These are phyloP conservation scores for Ascomycota sp. DNA, from an alignment of 2,329 filamentous ascomycete genomes.

Conservation along the genomic window DNA sequence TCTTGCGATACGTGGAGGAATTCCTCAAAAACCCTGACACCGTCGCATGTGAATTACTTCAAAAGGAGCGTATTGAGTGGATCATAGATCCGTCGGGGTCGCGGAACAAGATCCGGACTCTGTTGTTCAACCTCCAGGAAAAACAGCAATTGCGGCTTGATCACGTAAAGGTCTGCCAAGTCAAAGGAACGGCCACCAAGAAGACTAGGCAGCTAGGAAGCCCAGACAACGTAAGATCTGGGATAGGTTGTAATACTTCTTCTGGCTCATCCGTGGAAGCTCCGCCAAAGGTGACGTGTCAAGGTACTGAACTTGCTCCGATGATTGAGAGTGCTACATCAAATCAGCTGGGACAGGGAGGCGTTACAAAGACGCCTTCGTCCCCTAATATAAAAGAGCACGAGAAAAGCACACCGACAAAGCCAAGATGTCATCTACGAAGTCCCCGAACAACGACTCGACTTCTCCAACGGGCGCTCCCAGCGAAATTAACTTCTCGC, in stretches of 20 bases:
- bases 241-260: not conserved
- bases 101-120: constrained; percentile 39
- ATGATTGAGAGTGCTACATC: too few species aligned
- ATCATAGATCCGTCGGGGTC: constrained; percentile 34
- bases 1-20: constrained; percentile 63
- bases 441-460: too few species aligned
- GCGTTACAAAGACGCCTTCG: too few species aligned
- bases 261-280: not conserved
- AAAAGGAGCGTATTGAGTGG: constrained; percentile 27
- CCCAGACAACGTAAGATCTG: not conserved
- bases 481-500: too few species aligned
- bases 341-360: too few species aligned
- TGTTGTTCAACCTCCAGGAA: constrained; percentile 39
- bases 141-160: constrained; percentile 27
- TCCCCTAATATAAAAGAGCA: too few species aligned
- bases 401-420: too few species aligned
- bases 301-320: too few species aligned
- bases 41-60: constrained; percentile 46
- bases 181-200: constrained; percentile 9
- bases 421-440: too few species aligned
- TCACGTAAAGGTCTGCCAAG: constrained; percentile 13
- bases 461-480: too few species aligned
- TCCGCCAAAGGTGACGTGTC: too few species aligned
- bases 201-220: constrained; percentile 2
- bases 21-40: constrained; percentile 54